phyloP scores from a whole-genome alignment of 345 rosid species.

The Nephelium lappaceum region DNA sequence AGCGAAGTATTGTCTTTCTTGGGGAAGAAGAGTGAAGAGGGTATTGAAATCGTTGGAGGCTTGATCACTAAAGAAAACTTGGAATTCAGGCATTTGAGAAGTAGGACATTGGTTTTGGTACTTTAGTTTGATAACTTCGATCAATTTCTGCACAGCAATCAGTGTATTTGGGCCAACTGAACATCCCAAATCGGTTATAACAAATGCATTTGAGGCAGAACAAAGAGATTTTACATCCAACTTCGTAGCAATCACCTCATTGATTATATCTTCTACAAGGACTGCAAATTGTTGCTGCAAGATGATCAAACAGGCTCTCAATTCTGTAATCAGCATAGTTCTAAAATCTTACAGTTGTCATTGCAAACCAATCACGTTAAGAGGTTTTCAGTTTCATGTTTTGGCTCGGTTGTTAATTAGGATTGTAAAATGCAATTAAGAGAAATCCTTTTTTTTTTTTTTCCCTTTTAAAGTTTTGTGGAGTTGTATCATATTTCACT shows the following conservation, averaged over 20 bases:
- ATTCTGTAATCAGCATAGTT: too few relatives aligned
- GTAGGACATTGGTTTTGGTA: slow-evolving; percentile 26
- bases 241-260: neutral
- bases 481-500: too few relatives aligned
- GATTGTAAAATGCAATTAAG: too few relatives aligned
- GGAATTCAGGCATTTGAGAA: slow-evolving; percentile 42
- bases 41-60: slow-evolving; percentile 62
- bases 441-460: too few relatives aligned
- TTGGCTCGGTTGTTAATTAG: too few relatives aligned
- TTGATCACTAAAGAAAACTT: slow-evolving; percentile 58
- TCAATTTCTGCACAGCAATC: slow-evolving; percentile 44
- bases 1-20: slow-evolving; percentile 30
- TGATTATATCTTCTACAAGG: neutral
- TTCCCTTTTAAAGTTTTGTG: too few relatives aligned
- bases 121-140: slow-evolving; percentile 38
- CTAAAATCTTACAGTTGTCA: too few relatives aligned
- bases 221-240: slow-evolving; percentile 6
- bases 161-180: slow-evolving; percentile 71
- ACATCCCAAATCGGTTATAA: slow-evolving; percentile 58
- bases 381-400: too few relatives aligned
- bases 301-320: neutral
- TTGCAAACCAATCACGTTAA: too few relatives aligned
- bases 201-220: neutral
- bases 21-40: slow-evolving; percentile 47
- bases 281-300: neutral